Evolutionary conservation across 345 rosid genomes (phyloP).

Genomic region (Eucalyptus camaldulensis): DNA sequence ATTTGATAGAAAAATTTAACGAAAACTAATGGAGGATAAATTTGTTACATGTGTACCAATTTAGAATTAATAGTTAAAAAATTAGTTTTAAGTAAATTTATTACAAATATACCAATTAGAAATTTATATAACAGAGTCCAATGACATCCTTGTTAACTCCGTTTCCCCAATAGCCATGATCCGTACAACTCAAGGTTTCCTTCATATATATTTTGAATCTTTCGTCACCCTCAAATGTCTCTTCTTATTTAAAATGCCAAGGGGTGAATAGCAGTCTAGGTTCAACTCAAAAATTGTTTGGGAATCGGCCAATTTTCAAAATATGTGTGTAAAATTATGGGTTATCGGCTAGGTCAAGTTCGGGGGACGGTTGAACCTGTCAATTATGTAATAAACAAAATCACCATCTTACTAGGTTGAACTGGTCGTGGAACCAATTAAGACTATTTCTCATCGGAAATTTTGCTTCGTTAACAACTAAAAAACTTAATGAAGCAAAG

Average conservation of each 20-base stretch:
- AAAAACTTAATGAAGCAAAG: background rate
- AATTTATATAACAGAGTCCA: background rate
- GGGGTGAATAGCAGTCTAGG: background rate
- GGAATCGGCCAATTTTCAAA: background rate
- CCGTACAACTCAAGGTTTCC: background rate
- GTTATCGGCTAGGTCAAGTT: background rate
- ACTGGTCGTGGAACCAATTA: background rate
- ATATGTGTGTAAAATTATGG: background rate
- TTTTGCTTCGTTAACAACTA: background rate
- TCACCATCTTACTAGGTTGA: fast-evolving
- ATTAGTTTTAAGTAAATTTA: background rate
- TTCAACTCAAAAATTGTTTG: background rate
- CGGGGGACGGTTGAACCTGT: background rate
- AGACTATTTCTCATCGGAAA: background rate
- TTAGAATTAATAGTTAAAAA: fast-evolving
- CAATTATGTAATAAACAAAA: background rate
- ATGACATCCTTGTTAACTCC: background rate
- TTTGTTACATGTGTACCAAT: fast-evolving
- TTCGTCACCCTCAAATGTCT: background rate
- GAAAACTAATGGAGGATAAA: fast-evolving
- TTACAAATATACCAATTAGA: fast-evolving
- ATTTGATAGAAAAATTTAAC: no score
- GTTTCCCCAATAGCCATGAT: background rate
- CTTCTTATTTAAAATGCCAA: background rate
- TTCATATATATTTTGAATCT: no score